These are phyloP conservation scores for Aureobasidium sp. DNA, from an alignment of 2,329 filamentous ascomycete species.

Conservation along the genomic window DNA sequence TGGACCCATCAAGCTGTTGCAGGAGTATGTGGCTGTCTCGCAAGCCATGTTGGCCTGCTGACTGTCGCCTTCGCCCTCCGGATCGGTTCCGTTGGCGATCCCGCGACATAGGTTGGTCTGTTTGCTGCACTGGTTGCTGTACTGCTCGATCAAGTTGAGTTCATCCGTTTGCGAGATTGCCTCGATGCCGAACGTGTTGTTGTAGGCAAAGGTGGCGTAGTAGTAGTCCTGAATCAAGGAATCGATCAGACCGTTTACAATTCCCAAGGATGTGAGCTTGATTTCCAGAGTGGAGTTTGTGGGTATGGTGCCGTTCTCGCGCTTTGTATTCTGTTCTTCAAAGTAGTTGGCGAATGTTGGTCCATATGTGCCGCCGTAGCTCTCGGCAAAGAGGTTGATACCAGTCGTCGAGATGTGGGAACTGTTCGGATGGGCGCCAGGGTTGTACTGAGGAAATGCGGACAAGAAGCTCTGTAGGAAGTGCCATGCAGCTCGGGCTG, in stretches of 20 bases:
- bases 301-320: conserved; percentile 41
- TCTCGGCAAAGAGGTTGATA: conserved; percentile 58
- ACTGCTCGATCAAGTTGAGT: conserved; percentile 35
- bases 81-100: conserved; percentile 24
- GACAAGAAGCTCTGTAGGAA: conserved; percentile 52
- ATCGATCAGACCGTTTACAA: conserved; percentile 65
- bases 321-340: conserved; percentile 52
- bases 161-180: conserved; percentile 46
- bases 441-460: conserved; percentile 30
- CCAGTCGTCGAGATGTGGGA: conserved; percentile 36
- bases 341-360: conserved; percentile 52
- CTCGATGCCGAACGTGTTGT: conserved; percentile 58
- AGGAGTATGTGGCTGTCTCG: conserved; percentile 20
- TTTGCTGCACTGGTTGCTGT: conserved; percentile 45
- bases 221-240: conserved; percentile 50
- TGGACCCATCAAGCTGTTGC: conserved; percentile 17
- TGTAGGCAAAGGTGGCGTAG: conserved; percentile 49
- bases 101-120: conserved; percentile 28
- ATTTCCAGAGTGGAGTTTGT: conserved; percentile 48
- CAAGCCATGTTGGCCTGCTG: conserved; percentile 25
- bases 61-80: conserved; percentile 27
- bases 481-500: conserved; percentile 49
- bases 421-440: conserved; percentile 32
- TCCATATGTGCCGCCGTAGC: conserved; percentile 55
- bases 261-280: conserved; percentile 54